Evolutionary conservation across 2,329 filamentous ascomycete species (phyloP), one percentile per base, ranked within the genome.

Genomic region (Emmonsia crescens): DNA sequence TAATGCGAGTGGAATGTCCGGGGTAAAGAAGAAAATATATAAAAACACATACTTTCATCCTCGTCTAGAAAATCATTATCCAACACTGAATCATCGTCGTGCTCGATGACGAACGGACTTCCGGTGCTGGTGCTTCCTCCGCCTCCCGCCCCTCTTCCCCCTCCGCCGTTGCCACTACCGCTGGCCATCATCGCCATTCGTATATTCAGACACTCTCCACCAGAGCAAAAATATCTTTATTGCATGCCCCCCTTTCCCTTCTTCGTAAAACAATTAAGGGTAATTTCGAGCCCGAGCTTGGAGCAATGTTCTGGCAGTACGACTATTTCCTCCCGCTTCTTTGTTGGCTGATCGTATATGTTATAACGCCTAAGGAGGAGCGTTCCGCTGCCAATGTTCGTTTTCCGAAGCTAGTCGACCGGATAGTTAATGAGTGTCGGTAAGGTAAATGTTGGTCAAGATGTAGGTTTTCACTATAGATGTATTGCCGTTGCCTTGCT

Each of bases 31-130:
- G 57, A 65, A 40, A 21, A 46, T 42, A 49, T 19, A 29, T 27
- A 51, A 51, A 24, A 48, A 55, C 57, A n/a, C 54, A 64, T 71
- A 70, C 65, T 77, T 90, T 88, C 87, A 79, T 91, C 88, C 3
- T 87, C 86, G 69, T 92, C 88, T 75, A 92, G 89, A 69, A 91
- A 76, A 68, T 91, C 87, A 68, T 88, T 85, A 63, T 88, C 84
- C 65, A 87, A 76, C 63, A 83, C 79, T 62, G 85, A 82, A 65
- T 82, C 82, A 70, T 83, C 79, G 64, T 87, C 83, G 63, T 77
- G 79, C 70, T 85, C 85, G 70, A 86, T 83, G 72, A 83, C 81
- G 68, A 80, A 79, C 21, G 77, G 73, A 67, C 78, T 78, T 63
- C 76, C 76, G 56, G 73, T 70, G 58, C 76, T 70, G 64, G 72